Conservation (phyloP, 169 alveolate species). For the Fabrea salina region DNA sequence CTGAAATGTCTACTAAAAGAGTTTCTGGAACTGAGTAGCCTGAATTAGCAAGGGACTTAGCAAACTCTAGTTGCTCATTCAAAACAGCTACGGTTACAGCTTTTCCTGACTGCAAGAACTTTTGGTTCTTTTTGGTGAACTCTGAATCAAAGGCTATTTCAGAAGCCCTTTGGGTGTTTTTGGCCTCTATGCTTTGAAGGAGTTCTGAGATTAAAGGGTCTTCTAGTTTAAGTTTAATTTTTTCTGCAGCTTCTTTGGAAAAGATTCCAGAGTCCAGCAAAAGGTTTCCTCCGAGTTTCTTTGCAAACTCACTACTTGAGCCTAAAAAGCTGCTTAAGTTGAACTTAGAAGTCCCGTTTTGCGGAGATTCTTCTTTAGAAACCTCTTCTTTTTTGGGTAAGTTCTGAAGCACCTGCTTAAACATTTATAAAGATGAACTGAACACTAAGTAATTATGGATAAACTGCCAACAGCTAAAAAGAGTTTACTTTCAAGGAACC, state of each 20-base stretch:
- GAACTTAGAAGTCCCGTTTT: no score
- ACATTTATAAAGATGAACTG: no score
- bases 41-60: not conserved
- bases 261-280: not conserved
- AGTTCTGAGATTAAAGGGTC: not conserved
- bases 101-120: not conserved
- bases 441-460: no score
- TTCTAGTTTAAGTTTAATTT: not conserved
- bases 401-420: no score
- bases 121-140: not conserved
- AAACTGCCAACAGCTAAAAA: no score
- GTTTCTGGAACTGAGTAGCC: conserved; percentile 2
- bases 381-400: no score
- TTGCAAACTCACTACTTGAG: no score
- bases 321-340: no score
- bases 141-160: not conserved
- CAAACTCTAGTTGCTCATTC: not conserved
- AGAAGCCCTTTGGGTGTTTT: not conserved
- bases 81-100: not conserved
- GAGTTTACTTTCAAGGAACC: no score
- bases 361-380: no score
- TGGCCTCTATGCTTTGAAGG: not conserved
- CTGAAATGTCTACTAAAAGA: not conserved
- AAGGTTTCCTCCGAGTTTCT: no score
- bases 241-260: not conserved